Base-by-base conservation (phyloP, 1,139 yeast species). In the Kodamaea fungicola region DNA sequence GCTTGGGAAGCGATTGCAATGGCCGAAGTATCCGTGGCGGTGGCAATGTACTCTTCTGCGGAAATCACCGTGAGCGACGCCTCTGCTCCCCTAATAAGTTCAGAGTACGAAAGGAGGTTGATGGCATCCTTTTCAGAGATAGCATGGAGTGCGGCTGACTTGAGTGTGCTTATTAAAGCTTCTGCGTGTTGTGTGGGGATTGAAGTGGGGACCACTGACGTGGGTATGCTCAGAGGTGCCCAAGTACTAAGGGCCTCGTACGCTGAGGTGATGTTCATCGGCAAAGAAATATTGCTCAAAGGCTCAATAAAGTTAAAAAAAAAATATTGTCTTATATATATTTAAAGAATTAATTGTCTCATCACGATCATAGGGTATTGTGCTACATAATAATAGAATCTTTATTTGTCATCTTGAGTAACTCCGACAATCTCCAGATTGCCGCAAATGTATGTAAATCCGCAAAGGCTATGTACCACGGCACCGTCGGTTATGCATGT, bases 11-110 rank as follows among this genome's bases (percentile, higher is more conserved):
- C 73, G 31, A 45, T 39, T 2, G 70, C 57, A 38, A 51, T 42
- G 1, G 50, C 57, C 12, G 44, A 31, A 2, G 52, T 49, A 19
- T 46, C 63, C 1, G 74, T 67, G 4, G 73, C 73, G 4, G 73
- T 67, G 23, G 72, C 72, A 30, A 64, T 40, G 3, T 61, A 61
- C n/a, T 52, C 36, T 33, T 67, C 57, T 3, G 70, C 70, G 4
- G 57, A 46, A 25, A 67, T 48, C 16, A 64, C 59, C 3, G 65
- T 54, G 29, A 65, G 46, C 4, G 73, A 64, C 0, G 72, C 73
- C 44, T 61, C 48, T 2, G 67, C 71, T 1, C 72, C 74, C 33
- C 73, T 47, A 6, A 57, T 46, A 7, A 46, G 47, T 40, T 54
- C 44, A 1, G 69, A 62, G 7, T 56, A 49, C 8, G 44, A 47